Percentiles rank a stretch among this genome's conserved stretches.
Evolutionary conservation across 1,284 basidiomycete species (phyloP).

Genomic region (Schizophyllum amplum): DNA sequence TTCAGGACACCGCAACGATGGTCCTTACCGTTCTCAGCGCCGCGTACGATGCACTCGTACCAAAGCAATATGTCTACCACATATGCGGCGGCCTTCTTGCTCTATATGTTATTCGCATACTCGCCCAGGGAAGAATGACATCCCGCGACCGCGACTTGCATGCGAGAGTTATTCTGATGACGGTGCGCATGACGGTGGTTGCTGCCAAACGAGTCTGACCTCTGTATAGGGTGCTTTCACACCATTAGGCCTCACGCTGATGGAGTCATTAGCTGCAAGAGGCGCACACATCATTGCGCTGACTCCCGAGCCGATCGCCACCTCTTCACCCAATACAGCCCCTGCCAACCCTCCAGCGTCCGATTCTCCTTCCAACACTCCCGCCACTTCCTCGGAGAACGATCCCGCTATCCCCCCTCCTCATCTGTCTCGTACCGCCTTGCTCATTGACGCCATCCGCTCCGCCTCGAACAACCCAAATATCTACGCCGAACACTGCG

Average conservation of each 20-base stretch:
- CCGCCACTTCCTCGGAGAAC: not conserved
- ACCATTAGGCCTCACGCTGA: constrained; percentile 56
- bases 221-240: constrained; percentile 59
- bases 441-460: constrained; percentile 56
- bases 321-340: not conserved
- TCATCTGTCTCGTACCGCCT: constrained; percentile 40
- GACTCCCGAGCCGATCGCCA: constrained; percentile 11
- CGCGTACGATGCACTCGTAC: not conserved
- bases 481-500: constrained; percentile 69
- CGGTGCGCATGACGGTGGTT: constrained; percentile 35
- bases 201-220: not conserved
- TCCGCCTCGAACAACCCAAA: constrained; percentile 61
- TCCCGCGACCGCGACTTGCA: constrained; percentile 67
- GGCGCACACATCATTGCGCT: constrained; percentile 73
- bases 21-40: not conserved
- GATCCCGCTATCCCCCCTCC: constrained; percentile 29
- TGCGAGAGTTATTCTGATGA: constrained; percentile 59
- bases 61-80: not conserved
- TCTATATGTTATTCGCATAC: constrained; percentile 30
- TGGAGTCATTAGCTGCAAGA: constrained; percentile 55
- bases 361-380: not conserved
- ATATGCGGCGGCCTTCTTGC: not conserved
- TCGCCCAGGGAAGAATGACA: constrained; percentile 61
- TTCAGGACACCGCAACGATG: no score
- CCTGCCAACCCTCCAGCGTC: not conserved